These are phyloP conservation scores for Picea abies DNA, from an alignment of 83 land plant species.

Conservation along the genomic window DNA sequence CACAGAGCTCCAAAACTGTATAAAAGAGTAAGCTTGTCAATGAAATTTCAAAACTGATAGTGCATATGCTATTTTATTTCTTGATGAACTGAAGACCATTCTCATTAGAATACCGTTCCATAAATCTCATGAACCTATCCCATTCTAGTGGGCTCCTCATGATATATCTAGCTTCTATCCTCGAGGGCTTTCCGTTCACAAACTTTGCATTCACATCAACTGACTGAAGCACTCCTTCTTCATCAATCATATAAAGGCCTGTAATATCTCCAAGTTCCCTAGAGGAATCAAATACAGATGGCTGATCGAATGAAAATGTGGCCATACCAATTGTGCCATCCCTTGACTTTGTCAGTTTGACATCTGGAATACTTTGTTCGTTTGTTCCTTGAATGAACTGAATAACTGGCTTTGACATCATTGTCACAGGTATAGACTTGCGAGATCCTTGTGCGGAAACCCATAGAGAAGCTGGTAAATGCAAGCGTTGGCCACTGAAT, in stretches of 20 bases:
- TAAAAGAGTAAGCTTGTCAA: no score
- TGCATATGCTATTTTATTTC: conserved; percentile 40
- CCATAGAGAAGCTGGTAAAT: conserved; percentile 3
- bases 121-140: conserved; percentile 99
- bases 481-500: conserved; percentile 34
- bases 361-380: conserved; percentile 94
- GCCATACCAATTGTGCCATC: conserved; percentile 96
- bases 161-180: conserved; percentile 84
- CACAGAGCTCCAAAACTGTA: no score
- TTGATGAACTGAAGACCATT: conserved; percentile 95
- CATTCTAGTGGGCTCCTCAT: conserved; percentile 84
- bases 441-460: neutral
- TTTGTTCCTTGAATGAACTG: conserved; percentile 95
- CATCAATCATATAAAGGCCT: conserved; percentile 97
- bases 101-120: conserved; percentile 93
- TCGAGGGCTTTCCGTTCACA: conserved; percentile 90
- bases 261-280: conserved; percentile 95
- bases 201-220: conserved; percentile 98
- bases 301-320: conserved; percentile 78
- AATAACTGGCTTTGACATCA: conserved; percentile 74
- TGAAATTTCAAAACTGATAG: no score
- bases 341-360: conserved; percentile 81
- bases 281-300: conserved; percentile 96
- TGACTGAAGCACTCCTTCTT: conserved; percentile 91
- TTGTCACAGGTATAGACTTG: conserved; percentile 23